Base-by-base conservation (phyloP, 139 green algal genomes). In the Chlorella sp. region DNA sequence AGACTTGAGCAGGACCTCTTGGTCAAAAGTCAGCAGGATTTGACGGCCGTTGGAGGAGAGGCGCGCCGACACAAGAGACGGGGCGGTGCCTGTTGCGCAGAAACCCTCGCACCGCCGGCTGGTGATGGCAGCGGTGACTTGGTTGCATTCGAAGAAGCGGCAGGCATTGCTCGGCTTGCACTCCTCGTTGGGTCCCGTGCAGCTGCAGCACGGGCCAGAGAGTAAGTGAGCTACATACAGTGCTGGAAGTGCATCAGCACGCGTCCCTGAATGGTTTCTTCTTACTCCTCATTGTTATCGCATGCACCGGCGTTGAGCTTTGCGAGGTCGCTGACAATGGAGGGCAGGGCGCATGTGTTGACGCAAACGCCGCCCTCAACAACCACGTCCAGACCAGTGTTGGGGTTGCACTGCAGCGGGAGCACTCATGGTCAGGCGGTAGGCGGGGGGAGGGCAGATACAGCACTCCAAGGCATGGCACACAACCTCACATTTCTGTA, bases 1-100 rank as follows among this genome's bases (percentile, higher is more conserved):
- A 1, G 28, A 38, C 26, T 28, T 16, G 41, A 44, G 34, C 15
- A 9, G 0, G 1, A 78, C 41, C 1, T 56, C 70, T 41, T 78
- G 71, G 41, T 78, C 44, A 38, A 78, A 78, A 28, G 57, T 44
- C 41, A 78, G 39, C 41, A 60, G 39, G 26, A 78, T 78, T 11
- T 34, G 39, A 28, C 71, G 71, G 9, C 71, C 71, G 15, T 39
- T 44, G 71, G 57, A 44, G 7, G 41, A 41, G 12, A 78, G 71
- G 7, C 15, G 71, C 1, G 71, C 71, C 11, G 39, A 78, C 41
- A 62, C 17, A 25, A 78, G 28, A 5, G 26, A 17, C 12, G 71
- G 39, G 4, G 41, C 9, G 4, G 44, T 32, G 69, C 9, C 69
- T 18, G 9, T 25, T 17, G 34, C 32, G 69, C 69, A 75, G 20